Evolutionary conservation across 2,329 filamentous ascomycete species (phyloP).

Genomic region (Botrytis byssoidea): DNA sequence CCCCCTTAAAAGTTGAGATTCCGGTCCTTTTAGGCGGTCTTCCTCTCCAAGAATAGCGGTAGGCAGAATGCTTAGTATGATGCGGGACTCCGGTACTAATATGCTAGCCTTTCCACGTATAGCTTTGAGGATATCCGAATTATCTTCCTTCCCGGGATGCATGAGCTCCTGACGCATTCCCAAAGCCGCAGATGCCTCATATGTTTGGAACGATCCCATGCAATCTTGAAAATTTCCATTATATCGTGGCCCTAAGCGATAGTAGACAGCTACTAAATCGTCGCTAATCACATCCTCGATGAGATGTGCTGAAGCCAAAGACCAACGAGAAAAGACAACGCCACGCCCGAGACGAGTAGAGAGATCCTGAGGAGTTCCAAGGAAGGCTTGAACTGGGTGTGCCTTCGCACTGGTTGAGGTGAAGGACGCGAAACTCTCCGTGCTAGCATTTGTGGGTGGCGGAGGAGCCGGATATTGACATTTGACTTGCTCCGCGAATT

Average conservation of each 20-base stretch:
- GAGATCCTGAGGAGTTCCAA: constrained; percentile 88
- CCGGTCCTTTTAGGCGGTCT: constrained; percentile 67
- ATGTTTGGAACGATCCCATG: constrained; percentile 93
- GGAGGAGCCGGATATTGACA: constrained; percentile 83
- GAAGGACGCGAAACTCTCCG: constrained; percentile 69
- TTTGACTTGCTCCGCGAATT: constrained; percentile 89
- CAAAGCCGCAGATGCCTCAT: constrained; percentile 85
- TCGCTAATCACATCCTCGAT: constrained; percentile 87
- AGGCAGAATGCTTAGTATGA: constrained; percentile 81
- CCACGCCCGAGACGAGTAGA: constrained; percentile 73
- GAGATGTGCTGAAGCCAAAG: constrained; percentile 82
- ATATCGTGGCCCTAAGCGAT: constrained; percentile 85
- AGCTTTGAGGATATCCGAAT: constrained; percentile 85
- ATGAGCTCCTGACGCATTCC: constrained; percentile 89
- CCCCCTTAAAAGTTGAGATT: constrained; percentile 72
- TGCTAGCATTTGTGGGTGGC: constrained; percentile 58
- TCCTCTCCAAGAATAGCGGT: constrained; percentile 78
- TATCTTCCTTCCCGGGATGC: constrained; percentile 84
- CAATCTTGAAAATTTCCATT: constrained; percentile 97
- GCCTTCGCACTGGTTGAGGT: constrained; percentile 57
- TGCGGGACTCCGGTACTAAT: constrained; percentile 75
- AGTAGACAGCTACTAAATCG: constrained; percentile 87
- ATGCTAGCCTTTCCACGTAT: constrained; percentile 82
- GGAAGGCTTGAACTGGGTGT: constrained; percentile 81
- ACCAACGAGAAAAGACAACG: constrained; percentile 77